Percentiles rank a stretch among this genome's conserved stretches.
phyloP scores from a whole-genome alignment of 345 rosid genomes.

The Syzygium oleosum region DNA sequence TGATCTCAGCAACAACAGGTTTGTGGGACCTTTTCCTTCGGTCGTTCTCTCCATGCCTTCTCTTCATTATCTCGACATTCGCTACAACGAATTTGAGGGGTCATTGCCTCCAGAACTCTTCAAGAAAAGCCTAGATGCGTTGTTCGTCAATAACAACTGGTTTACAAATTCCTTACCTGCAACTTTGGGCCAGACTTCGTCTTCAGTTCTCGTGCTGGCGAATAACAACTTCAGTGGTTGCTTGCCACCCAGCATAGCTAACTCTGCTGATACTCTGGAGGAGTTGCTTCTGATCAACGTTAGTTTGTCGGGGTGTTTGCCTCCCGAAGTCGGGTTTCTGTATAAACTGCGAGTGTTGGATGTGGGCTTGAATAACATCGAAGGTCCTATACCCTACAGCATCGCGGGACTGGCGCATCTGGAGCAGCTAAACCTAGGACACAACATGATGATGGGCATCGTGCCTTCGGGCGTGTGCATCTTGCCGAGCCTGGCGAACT shows the following conservation, averaged over 20 bases:
- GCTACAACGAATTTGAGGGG: constrained; percentile 90
- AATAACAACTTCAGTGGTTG: constrained; percentile 75
- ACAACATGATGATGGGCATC: constrained; percentile 64
- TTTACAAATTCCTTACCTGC: constrained; percentile 42
- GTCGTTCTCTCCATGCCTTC: constrained; percentile 60
- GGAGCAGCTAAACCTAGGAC: constrained; percentile 59
- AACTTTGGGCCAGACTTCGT: constrained; percentile 21
- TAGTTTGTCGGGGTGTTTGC: constrained; percentile 73
- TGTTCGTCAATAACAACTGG: constrained; percentile 67
- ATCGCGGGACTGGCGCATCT: constrained; percentile 63
- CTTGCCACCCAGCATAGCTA: constrained; percentile 65
- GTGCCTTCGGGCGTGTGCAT: constrained; percentile 62
- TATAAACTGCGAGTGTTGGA: constrained; percentile 70
- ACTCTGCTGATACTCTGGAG: constrained; percentile 57
- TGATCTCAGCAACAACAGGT: constrained; percentile 83
- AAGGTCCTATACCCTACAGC: constrained; percentile 86
- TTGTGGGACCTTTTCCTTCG: constrained; percentile 71
- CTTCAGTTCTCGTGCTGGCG: constrained; percentile 73
- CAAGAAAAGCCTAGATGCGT: constrained; percentile 62
- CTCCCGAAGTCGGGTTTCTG: constrained; percentile 76
- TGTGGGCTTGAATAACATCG: constrained; percentile 60
- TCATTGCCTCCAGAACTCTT: constrained; percentile 60
- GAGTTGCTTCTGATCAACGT: constrained; percentile 69
- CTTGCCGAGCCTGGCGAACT: constrained; percentile 54
- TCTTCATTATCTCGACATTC: constrained; percentile 56